Percentiles rank a stretch among this genome's conserved stretches.
Conservation (phyloP, 495 filamentous ascomycete species). For the Sporormia fimetaria region DNA sequence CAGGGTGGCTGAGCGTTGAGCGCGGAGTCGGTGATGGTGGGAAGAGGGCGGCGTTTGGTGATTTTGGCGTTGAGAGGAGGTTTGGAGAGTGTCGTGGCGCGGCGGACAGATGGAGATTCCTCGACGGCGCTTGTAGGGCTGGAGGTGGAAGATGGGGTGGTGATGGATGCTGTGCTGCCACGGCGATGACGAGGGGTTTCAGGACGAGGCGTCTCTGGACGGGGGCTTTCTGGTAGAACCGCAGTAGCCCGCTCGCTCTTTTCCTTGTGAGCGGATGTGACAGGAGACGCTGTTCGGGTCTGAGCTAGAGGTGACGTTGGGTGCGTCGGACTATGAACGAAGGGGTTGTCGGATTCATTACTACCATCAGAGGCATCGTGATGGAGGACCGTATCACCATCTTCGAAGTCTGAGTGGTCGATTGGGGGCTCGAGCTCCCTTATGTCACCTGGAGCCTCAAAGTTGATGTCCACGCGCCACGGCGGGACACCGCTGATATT, state of each 20-base stretch:
- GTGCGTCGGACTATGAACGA: constrained; percentile 1
- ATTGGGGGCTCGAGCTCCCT: no score
- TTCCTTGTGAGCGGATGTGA: constrained; percentile 1
- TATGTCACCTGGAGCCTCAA: background rate
- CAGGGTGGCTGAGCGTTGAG: constrained; percentile 12
- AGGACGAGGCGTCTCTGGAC: background rate
- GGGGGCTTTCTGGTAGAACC: background rate
- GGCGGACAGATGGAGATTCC: constrained; percentile 23
- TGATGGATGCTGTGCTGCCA: constrained; percentile 13
- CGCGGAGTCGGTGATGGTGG: constrained; percentile 4
- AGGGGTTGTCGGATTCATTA: constrained; percentile 8
- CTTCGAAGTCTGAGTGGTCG: constrained; percentile 15
- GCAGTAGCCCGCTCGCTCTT: background rate
- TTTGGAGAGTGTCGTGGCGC: constrained; percentile 15
- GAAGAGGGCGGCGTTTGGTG: constrained; percentile 24
- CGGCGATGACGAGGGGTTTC: constrained; percentile 16
- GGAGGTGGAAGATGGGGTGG: constrained; percentile 11
- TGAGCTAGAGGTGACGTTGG: background rate
- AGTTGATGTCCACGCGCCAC: background rate
- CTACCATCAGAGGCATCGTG: no score
- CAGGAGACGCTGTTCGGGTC: background rate
- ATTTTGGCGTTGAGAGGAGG: constrained; percentile 30
- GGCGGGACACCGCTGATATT: no score
- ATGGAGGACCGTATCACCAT: constrained; percentile 16
- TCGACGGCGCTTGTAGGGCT: constrained; percentile 15